phyloP scores from a whole-genome alignment of 129 eudicot genomes.

The Deinandra increscens region DNA sequence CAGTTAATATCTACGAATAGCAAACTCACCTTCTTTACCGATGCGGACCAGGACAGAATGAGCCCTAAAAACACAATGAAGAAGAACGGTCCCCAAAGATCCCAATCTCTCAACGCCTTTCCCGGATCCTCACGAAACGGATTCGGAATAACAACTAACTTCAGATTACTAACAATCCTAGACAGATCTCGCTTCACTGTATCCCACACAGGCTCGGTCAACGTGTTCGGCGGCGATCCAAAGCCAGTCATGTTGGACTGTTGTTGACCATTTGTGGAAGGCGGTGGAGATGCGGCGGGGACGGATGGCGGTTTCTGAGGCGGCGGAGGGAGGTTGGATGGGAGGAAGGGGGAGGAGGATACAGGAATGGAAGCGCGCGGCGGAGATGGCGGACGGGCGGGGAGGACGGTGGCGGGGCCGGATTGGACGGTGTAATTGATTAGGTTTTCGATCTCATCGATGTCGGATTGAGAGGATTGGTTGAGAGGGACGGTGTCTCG shows the following conservation, averaged over 20 bases:
- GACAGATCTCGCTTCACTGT: constrained; percentile 88
- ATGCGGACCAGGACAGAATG: constrained; percentile 85
- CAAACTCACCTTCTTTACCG: constrained; percentile 71
- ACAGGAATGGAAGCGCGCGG: constrained; percentile 57
- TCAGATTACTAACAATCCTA: constrained; percentile 86
- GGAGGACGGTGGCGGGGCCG: constrained; percentile 46
- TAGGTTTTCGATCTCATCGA: constrained; percentile 90
- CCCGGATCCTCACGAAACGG: constrained; percentile 97
- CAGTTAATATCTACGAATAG: background rate
- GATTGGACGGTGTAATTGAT: constrained; percentile 47
- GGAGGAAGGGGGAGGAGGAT: constrained; percentile 64
- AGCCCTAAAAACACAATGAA: constrained; percentile 94
- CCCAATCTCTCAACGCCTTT: constrained; percentile 96
- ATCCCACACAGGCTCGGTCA: constrained; percentile 97
- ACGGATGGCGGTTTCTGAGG: constrained; percentile 20
- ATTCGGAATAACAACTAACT: constrained; percentile 89
- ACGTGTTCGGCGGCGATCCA: constrained; percentile 77
- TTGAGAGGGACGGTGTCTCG: constrained; percentile 79
- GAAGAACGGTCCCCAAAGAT: constrained; percentile 98
- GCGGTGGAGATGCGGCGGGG: constrained; percentile 37
- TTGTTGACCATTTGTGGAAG: constrained; percentile 26
- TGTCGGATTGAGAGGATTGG: constrained; percentile 87
- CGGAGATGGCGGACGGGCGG: constrained; percentile 76
- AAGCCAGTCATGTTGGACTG: constrained; percentile 41
- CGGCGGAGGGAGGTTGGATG: constrained; percentile 59